Evolutionary conservation across 2,329 filamentous ascomycete genomes (phyloP).

Genomic region (Arthroderma sp.): DNA sequence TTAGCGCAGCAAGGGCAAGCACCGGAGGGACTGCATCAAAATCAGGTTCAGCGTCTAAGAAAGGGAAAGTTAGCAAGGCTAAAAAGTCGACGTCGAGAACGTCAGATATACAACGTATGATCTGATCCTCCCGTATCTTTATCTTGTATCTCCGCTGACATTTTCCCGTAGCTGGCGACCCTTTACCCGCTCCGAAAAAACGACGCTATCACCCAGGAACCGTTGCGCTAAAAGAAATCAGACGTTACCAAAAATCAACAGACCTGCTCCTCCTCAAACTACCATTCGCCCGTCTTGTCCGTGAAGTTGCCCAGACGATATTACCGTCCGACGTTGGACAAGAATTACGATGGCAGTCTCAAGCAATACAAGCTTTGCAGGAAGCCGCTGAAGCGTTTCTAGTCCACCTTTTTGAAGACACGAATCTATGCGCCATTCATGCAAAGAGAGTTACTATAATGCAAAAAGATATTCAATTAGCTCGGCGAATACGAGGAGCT

Average conservation of each 20-base stretch:
- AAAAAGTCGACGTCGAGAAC: conserved; percentile 7
- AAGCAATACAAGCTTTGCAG: conserved; percentile 83
- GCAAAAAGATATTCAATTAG: conserved; percentile 96
- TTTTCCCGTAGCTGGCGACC: conserved; percentile 51
- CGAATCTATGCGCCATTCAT: conserved; percentile 91
- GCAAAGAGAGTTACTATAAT: conserved; percentile 94
- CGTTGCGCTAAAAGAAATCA: conserved; percentile 78
- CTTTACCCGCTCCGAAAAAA: conserved; percentile 47
- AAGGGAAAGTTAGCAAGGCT: too few relatives aligned
- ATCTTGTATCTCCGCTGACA: background rate
- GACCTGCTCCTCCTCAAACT: conserved; percentile 64
- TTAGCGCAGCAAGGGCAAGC: too few relatives aligned
- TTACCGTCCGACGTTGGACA: conserved; percentile 47
- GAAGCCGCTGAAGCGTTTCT: conserved; percentile 95
- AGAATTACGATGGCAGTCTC: conserved; percentile 87
- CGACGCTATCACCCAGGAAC: conserved; percentile 67
- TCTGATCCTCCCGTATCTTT: background rate
- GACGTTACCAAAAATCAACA: conserved; percentile 76
- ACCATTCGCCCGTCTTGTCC: conserved; percentile 36
- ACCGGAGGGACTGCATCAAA: too few relatives aligned
- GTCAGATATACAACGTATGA: conserved; percentile 28
- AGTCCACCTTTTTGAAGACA: conserved; percentile 91
- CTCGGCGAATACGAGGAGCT: conserved; percentile 61
- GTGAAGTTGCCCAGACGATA: conserved; percentile 41
- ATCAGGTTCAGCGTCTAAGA: too few relatives aligned